Percentiles rank a stretch among this genome's conserved stretches.
Conservation (phyloP, 768 basidiomycete genomes). For the Suillus cothurnatus region DNA sequence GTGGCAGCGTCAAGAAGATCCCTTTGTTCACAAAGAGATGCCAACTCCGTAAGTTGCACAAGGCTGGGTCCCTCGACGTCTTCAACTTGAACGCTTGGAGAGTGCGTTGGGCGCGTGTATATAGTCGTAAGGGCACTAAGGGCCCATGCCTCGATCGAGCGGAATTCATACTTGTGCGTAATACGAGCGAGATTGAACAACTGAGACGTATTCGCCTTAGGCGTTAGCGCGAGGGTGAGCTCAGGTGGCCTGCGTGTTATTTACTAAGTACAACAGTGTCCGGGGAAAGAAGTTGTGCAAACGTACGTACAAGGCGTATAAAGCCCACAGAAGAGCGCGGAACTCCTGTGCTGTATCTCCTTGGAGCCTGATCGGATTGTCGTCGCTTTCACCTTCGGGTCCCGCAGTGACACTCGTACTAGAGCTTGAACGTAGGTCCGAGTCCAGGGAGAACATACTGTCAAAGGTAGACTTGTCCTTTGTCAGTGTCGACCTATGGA, state of each 20-base stretch:
- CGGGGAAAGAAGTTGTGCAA: neutral
- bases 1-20: conserved; percentile 45
- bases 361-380: conserved; percentile 49
- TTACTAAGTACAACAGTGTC: conserved; percentile 10
- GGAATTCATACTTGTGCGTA: conserved; percentile 51
- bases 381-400: conserved; percentile 51
- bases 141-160: conserved; percentile 47
- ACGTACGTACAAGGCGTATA: conserved; percentile 51
- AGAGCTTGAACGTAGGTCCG: conserved; percentile 32
- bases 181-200: conserved; percentile 51
- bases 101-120: conserved; percentile 34
- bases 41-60: conserved; percentile 52
- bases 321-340: conserved; percentile 53
- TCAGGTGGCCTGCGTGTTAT: conserved; percentile 43
- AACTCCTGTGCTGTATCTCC: conserved; percentile 52
- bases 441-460: conserved; percentile 47
- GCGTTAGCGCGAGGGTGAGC: conserved; percentile 43
- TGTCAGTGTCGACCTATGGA: conserved; percentile 42
- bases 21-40: conserved; percentile 49
- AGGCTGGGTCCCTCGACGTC: conserved; percentile 41
- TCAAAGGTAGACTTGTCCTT: conserved; percentile 51
- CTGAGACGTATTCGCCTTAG: conserved; percentile 46
- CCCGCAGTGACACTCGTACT: conserved; percentile 29
- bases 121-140: conserved; percentile 41
- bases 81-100: conserved; percentile 24